Percentiles rank a stretch among this genome's conserved stretches.
phyloP scores from a whole-genome alignment of 129 eudicot genomes.

The Centrapalus pauciflorus region DNA sequence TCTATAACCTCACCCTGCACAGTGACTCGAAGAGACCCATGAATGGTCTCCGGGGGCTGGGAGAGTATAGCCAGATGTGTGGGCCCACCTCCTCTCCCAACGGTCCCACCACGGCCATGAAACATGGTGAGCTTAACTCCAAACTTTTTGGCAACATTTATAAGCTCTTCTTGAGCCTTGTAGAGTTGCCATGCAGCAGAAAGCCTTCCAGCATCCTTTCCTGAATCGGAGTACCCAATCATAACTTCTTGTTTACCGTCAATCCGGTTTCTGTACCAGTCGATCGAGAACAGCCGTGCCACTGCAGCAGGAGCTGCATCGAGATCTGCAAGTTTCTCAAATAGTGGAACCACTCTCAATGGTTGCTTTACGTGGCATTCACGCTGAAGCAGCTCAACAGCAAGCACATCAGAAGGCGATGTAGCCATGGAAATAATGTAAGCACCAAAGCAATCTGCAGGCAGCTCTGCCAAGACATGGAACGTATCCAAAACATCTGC shows the following conservation, averaged over 20 bases:
- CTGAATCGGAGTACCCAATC: constrained; percentile 98
- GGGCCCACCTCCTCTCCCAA: constrained; percentile 99
- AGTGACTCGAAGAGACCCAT: constrained; percentile 91
- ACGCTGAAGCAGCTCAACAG: constrained; percentile 94
- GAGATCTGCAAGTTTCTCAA: constrained; percentile 85
- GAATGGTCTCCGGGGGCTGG: constrained; percentile 93
- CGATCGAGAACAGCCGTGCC: constrained; percentile 89
- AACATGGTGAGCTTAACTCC: constrained; percentile 95
- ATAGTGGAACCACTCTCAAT: constrained; percentile 88
- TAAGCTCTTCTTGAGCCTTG: constrained; percentile 97
- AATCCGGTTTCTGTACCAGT: constrained; percentile 83
- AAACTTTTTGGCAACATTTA: constrained; percentile 72
- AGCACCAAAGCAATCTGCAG: constrained; percentile 97
- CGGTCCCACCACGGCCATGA: constrained; percentile 99
- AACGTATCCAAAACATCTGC: constrained; percentile 89
- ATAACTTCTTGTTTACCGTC: constrained; percentile 98
- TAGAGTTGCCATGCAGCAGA: constrained; percentile 97
- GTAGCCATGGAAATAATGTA: constrained; percentile 99
- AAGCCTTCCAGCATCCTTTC: constrained; percentile 93
- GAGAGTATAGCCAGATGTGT: constrained; percentile 94
- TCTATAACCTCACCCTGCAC: constrained; percentile 99
- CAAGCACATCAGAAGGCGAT: constrained; percentile 91
- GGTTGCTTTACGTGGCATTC: constrained; percentile 88
- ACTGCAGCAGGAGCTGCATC: constrained; percentile 95
- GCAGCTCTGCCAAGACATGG: constrained; percentile 83